A percentile compares a stretch with the other conserved stretches of the same genome.
phyloP scores from a whole-genome alignment of 495 filamentous ascomycete genomes.

The Hyaloscypha variabilis region DNA sequence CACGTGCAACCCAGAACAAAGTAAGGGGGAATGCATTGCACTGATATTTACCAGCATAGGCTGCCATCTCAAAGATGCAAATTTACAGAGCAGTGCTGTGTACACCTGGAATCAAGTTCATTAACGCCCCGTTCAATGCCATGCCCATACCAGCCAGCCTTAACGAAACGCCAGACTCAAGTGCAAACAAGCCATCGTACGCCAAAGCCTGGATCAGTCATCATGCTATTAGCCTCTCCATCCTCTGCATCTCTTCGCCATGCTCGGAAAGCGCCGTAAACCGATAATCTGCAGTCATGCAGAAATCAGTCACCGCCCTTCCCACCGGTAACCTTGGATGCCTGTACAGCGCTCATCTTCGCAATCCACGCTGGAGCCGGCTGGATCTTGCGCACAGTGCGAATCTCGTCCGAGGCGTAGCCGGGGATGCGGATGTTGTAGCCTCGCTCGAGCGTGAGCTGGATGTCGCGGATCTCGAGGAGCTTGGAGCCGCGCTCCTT shows the following conservation, averaged over 20 bases:
- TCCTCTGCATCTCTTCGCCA: background rate
- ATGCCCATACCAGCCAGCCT: background rate
- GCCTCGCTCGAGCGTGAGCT: constrained; percentile 92
- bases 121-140: constrained; percentile 11
- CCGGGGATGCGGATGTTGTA: constrained; percentile 98
- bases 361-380: constrained; percentile 85
- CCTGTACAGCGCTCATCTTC: constrained; percentile 95
- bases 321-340: constrained; percentile 75
- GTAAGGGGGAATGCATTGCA: too few relatives aligned
- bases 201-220: too few relatives aligned
- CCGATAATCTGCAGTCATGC: too few relatives aligned
- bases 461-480: constrained; percentile 91
- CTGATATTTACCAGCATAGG: too few relatives aligned
- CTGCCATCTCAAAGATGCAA: background rate
- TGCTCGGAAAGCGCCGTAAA: background rate
- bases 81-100: background rate
- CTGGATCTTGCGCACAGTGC: constrained; percentile 89
- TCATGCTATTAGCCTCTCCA: too few relatives aligned
- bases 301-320: constrained; percentile 47
- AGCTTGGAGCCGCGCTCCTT: constrained; percentile 88
- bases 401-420: constrained; percentile 89
- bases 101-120: background rate
- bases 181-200: background rate
- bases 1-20: too few relatives aligned
- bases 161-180: background rate